A percentile compares a stretch with the other conserved stretches of the same genome.
These are phyloP conservation scores for Aureobasidium pullulans DNA, from an alignment of 2,329 filamentous ascomycete genomes.

Conservation along the genomic window DNA sequence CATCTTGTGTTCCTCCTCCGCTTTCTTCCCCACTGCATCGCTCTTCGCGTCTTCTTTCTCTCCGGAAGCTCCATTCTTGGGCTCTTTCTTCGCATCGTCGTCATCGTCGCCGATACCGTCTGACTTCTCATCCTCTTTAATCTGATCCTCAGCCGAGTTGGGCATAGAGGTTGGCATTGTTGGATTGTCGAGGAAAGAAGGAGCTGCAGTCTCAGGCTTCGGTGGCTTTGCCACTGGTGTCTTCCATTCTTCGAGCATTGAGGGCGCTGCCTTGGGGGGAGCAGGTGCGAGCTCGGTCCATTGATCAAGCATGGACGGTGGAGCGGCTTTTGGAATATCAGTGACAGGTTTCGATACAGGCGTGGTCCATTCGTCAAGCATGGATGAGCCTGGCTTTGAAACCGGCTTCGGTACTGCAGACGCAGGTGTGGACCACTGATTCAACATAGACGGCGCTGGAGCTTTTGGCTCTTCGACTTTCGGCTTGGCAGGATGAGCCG, in stretches of 20 bases:
- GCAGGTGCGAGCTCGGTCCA: background rate
- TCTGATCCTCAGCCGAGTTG: background rate
- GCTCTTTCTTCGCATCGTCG: background rate
- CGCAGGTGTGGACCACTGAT: conserved; percentile 17
- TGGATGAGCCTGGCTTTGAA: background rate
- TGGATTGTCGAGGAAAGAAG: background rate
- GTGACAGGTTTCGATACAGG: background rate
- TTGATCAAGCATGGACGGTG: conserved; percentile 9
- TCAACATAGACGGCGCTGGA: conserved; percentile 17
- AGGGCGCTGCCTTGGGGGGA: background rate
- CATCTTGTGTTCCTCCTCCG: conserved; percentile 15
- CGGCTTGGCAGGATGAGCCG: background rate
- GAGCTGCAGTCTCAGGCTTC: background rate
- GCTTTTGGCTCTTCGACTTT: background rate
- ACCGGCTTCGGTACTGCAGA: background rate
- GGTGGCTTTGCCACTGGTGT: background rate
- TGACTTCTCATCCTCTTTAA: background rate
- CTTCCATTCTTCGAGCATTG: background rate
- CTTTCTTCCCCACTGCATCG: conserved; percentile 34
- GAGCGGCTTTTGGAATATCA: background rate
- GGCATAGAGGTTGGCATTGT: conserved; percentile 9
- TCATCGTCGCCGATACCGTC: background rate
- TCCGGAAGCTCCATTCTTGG: conserved; percentile 16
- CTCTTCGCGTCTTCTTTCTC: conserved; percentile 23
- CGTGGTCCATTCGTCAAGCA: background rate